Evolutionary conservation across 192 early-diverging fungal species (phyloP), one percentile per base, ranked within the genome.

Genomic region (Lunasporangiospora selenospora): DNA sequence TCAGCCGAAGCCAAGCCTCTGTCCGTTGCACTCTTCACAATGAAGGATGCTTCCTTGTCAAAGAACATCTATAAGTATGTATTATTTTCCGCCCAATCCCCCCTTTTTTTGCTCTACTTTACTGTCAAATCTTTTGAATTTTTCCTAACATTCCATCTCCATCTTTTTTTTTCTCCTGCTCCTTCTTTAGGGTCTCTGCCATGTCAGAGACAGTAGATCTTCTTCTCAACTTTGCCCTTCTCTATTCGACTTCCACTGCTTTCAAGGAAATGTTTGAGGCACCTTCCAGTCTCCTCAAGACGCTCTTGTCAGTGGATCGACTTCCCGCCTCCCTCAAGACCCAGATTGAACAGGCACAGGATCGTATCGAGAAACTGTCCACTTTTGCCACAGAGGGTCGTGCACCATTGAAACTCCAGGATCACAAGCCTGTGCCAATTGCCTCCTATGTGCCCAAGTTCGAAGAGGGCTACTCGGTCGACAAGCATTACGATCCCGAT

Each of bases 391-490:
- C 48, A 4, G 71, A 83, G 23, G 56, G 64, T 16, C 87, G 94
- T 13, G 66, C 57, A 47, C 95, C 95, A 0, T 75, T 99, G 8
- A 84, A 83, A 45, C 60, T 98, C 75, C 98, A 98, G 76, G 78
- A 87, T 40, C 89, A 93, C 70, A 87, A 87, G 48, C 91, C 95
- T 23, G 83, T 98, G 48, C 88, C 98, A 4, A 93, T 99, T 62
- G 79, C 82, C 2, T 87, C 95, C 6, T 92, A 89, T 48, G 81
- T 90, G 44, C 98, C 98, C 43, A 95, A 95, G 77, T 99, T 98
- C 77, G 86, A 96, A 62, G 82, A 88, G 44, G 80, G 81, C 46
- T 98, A 98, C 78, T 98, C 91, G 19, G 55, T 96, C 50, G 96
- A 98, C 53, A 80, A 81, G 39, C 83, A 88, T 67, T 89, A 93